Base-by-base conservation (phyloP, 2,329 filamentous ascomycete genomes). In the Hypoxylon sp. region DNA sequence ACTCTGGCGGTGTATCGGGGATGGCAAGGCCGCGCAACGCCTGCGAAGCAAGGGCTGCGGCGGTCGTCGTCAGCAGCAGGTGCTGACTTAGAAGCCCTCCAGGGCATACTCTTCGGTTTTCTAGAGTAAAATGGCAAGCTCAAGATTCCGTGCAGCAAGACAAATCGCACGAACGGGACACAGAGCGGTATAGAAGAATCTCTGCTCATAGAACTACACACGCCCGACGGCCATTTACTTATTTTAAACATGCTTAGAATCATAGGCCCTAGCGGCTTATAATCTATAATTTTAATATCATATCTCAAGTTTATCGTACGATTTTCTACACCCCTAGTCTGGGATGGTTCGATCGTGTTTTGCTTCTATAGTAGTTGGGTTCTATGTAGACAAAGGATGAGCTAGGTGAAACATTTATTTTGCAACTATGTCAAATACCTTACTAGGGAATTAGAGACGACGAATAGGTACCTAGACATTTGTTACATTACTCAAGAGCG, bases 241-340 rank as follows among this genome's bases (percentile, higher is more conserved):
- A 17, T 1, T 42, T 21, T 44, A 44, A 19, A 10, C 17, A 47
- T 63, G 2, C 17, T 27, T 51, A 46, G n/a, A 47, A 15, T 21
- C 35, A 57, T 39, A 37, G n/a, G 31, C 21, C 29, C 39, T 42
- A 47, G 46, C 35, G 39, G 44, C 46, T 55, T 56, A 42, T 65
- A 61, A 61, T 65, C 24, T 51, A 29, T 65, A 65, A 61, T 65
- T 24, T 52, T 61, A 65, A 65, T 65, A 42, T 4, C 39, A 42
- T 24, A 31, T 31, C 50, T 50, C 35, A 47, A 54, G 13, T 39
- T 54, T 42, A 42, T 31, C 46, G n/a, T 50, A 50, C 15, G 27
- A 27, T 52, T 37, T 32, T 44, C 35, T 32, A 24, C 17, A 17
- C 17, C 39, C 39, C 8, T 35, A 47, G n/a, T 13, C 29, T 56